A percentile compares a stretch with the other conserved stretches of the same genome.
phyloP scores from a whole-genome alignment of 1,139 yeast genomes.

The Hemisphaericaspora subhashii region DNA sequence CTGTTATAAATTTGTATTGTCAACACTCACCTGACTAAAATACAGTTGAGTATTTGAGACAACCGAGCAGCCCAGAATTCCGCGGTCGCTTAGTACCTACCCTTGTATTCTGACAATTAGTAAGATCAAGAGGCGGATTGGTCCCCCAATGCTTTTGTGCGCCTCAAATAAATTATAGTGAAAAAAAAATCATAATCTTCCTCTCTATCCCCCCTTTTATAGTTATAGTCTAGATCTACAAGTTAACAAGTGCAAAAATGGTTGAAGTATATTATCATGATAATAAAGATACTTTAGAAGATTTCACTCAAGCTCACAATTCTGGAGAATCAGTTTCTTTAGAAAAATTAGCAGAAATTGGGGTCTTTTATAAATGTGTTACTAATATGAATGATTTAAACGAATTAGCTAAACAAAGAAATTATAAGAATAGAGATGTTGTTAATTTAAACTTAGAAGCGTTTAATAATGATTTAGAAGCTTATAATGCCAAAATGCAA shows the following conservation, averaged over 20 bases:
- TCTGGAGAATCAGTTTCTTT: constrained; percentile 59
- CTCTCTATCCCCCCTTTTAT: too few relatives aligned
- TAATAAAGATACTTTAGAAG: constrained; percentile 53
- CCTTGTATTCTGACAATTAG: too few relatives aligned
- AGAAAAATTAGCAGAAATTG: constrained; percentile 55
- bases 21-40: too few relatives aligned
- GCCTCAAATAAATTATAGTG: too few relatives aligned
- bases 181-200: too few relatives aligned
- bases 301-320: constrained; percentile 73
- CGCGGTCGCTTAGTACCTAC: too few relatives aligned
- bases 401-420: constrained; percentile 62
- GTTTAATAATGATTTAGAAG: constrained; percentile 61
- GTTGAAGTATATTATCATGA: constrained; percentile 74
- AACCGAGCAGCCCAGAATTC: too few relatives aligned
- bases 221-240: too few relatives aligned
- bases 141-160: too few relatives aligned
- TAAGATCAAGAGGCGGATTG: too few relatives aligned
- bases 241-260: constrained; percentile 30
- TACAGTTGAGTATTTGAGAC: too few relatives aligned
- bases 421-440: constrained; percentile 78
- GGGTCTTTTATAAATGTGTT: constrained; percentile 67
- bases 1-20: too few relatives aligned
- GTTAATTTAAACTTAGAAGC: constrained; percentile 61
- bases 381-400: constrained; percentile 59
- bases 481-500: constrained; percentile 63